Percentiles rank a stretch among this genome's conserved stretches.
phyloP scores from a whole-genome alignment of 1,284 basidiomycete species.

The Cerrena zonata region DNA sequence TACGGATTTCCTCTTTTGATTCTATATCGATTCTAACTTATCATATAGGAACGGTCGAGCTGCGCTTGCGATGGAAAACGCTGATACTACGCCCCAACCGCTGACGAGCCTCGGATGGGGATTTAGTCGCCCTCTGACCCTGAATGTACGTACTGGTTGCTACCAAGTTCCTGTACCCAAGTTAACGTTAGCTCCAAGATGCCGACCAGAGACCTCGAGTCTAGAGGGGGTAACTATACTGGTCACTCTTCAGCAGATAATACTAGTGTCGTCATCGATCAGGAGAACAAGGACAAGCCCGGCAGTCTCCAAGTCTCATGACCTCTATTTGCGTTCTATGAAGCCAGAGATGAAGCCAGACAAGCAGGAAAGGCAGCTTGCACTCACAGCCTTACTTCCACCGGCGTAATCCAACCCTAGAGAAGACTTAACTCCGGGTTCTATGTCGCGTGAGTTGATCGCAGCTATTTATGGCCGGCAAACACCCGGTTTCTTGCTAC shows the following conservation, averaged over 20 bases:
- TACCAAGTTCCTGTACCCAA: not conserved
- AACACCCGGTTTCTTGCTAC: no score
- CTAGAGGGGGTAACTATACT: not conserved
- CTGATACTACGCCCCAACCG: not conserved
- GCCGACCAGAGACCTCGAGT: not conserved
- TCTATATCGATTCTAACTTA: not conserved
- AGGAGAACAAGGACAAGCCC: not conserved
- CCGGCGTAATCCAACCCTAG: no score
- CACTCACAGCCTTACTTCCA: not conserved
- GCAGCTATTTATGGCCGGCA: not conserved
- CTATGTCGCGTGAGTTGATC: not conserved
- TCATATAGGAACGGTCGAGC: constrained; percentile 3
- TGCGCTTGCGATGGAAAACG: not conserved
- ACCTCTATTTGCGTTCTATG: not conserved
- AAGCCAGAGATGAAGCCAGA: no score
- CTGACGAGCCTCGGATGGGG: constrained; percentile 5
- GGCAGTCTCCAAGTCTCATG: not conserved
- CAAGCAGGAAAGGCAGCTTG: no score
- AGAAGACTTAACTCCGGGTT: no score
- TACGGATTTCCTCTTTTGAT: constrained; percentile 12
- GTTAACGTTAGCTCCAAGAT: not conserved
- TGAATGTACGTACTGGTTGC: not conserved
- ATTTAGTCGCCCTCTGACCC: not conserved
- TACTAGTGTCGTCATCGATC: not conserved
- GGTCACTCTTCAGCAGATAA: not conserved